These are phyloP conservation scores for Serendipita sp. DNA, from an alignment of 768 basidiomycete species.

Conservation along the genomic window DNA sequence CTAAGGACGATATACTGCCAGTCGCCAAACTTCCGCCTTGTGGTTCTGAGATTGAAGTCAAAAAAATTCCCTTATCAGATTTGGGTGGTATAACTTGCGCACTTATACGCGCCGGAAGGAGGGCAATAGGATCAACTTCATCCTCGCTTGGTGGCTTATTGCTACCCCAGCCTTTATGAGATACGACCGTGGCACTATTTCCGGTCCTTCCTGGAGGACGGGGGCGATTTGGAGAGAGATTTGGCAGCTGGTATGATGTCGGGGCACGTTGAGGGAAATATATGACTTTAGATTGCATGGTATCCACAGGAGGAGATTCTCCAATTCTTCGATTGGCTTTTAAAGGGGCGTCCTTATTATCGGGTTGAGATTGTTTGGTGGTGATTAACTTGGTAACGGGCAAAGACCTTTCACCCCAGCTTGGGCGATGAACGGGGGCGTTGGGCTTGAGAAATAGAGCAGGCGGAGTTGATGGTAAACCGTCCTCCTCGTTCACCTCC, in stretches of 20 bases:
- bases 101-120: neutral
- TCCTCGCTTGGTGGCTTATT: neutral
- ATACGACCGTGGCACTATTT: neutral
- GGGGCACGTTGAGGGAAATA: neutral
- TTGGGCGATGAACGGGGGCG: neutral
- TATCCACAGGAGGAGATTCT: too few relatives aligned
- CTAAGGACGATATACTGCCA: neutral
- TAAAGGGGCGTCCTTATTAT: too few relatives aligned
- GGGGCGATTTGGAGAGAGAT: neutral
- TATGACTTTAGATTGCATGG: too few relatives aligned
- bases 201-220: neutral
- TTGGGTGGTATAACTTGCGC: neutral
- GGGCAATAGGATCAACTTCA: neutral
- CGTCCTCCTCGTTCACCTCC: conserved; percentile 28
- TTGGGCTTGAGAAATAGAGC: neutral
- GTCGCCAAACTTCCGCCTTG: neutral
- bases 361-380: too few relatives aligned
- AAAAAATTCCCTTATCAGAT: neutral
- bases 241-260: neutral
- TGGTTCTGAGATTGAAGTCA: neutral
- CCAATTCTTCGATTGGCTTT: too few relatives aligned
- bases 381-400: neutral
- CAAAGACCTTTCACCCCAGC: neutral
- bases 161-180: neutral
- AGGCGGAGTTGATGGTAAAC: neutral